Conservation (phyloP, 345 rosid genomes). For the Populus deltoides region DNA sequence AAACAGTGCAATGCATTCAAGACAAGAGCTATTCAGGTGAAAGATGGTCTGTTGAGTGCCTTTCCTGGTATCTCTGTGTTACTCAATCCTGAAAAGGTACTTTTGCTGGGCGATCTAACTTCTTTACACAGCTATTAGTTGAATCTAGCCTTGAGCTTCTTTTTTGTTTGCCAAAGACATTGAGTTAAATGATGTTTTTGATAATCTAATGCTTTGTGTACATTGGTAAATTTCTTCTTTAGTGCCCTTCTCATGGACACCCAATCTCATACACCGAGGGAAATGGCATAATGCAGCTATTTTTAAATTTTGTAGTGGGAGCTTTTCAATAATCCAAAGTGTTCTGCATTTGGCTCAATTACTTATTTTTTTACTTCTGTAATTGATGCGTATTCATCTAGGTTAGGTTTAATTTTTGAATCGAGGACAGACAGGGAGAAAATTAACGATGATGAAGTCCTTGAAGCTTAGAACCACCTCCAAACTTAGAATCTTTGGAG, state of each 20-base stretch:
- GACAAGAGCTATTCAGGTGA: slow-evolving; percentile 71
- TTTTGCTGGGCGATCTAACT: background rate
- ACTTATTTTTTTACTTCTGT: background rate
- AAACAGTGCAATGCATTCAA: slow-evolving; percentile 83
- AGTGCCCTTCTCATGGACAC: background rate
- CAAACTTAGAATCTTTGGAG: no score
- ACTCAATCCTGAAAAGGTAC: slow-evolving; percentile 81
- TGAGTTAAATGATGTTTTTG: background rate
- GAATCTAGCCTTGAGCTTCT: background rate
- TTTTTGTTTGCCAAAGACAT: background rate
- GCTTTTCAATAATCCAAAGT: background rate
- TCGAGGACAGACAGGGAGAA: no score
- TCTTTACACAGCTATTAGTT: background rate
- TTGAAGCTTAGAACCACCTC: no score
- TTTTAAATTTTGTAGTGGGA: background rate
- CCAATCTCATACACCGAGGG: background rate
- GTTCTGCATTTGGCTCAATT: background rate
- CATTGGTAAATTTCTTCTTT: no score
- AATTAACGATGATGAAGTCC: no score
- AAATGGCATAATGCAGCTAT: background rate
- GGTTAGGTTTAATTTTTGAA: no score
- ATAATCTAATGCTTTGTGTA: background rate
- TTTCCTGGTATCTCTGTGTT: slow-evolving; percentile 59
- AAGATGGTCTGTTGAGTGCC: slow-evolving; percentile 53
- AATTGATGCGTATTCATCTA: background rate